Evolutionary conservation across 1,284 basidiomycete genomes (phyloP).

Genomic region (Anthracocystis walkeri): DNA sequence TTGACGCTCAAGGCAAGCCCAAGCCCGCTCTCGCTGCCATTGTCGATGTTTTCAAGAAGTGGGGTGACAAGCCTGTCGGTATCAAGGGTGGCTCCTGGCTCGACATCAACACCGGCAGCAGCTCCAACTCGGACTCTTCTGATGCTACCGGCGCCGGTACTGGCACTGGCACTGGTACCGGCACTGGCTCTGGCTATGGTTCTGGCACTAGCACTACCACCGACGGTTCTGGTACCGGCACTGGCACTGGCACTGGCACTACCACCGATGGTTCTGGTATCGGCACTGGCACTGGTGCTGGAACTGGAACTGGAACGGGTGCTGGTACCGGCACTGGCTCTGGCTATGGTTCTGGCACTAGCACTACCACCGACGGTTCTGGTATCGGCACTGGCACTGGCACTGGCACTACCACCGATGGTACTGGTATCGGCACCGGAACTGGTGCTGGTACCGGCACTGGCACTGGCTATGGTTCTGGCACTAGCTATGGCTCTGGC

Average conservation of each 20-base stretch:
- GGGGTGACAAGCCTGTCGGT: conserved; percentile 45
- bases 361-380: too few relatives aligned
- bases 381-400: conserved; percentile 5
- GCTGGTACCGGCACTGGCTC: too few relatives aligned
- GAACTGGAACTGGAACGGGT: too few relatives aligned
- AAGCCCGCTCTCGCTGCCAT: conserved; percentile 46
- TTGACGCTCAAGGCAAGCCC: conserved; percentile 38
- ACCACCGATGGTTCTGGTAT: too few relatives aligned
- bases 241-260: conserved; percentile 8
- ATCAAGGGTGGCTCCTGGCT: conserved; percentile 25
- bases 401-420: too few relatives aligned
- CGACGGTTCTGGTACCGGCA: conserved; percentile 4
- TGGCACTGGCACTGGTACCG: conserved; percentile 8
- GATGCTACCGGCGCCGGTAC: not conserved
- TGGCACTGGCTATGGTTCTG: conserved; percentile 8
- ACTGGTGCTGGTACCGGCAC: conserved; percentile 6
- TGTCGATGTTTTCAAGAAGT: conserved; percentile 51
- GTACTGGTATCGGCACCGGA: not conserved
- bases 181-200: conserved; percentile 13
- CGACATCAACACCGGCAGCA: conserved; percentile 14
- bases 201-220: conserved; percentile 2
- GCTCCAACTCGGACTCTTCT: not conserved
- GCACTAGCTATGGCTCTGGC: conserved; percentile 6
- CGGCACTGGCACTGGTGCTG: conserved; percentile 9
- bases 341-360: conserved; percentile 8